Percentiles rank a stretch among this genome's conserved stretches.
Conservation (phyloP, 2,329 filamentous ascomycete species). For the Fusarium papillatum region DNA sequence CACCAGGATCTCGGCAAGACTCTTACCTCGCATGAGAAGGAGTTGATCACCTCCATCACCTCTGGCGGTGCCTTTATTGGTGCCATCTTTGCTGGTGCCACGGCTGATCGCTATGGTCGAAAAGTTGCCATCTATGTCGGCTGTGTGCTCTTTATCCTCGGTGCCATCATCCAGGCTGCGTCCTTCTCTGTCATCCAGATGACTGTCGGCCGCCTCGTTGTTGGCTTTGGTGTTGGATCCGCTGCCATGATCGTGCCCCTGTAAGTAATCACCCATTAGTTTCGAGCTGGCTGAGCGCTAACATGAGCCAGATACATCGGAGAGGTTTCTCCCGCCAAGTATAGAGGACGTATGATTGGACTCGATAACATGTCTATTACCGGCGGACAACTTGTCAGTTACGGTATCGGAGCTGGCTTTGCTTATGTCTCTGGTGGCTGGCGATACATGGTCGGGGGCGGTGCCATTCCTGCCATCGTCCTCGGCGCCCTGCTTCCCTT, state of each 20-base stretch:
- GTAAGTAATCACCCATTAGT: slow-evolving; percentile 14
- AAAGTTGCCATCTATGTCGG: slow-evolving; percentile 46
- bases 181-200: slow-evolving; percentile 45
- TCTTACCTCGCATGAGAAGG: slow-evolving; percentile 58
- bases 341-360: slow-evolving; percentile 62
- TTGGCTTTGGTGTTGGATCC: slow-evolving; percentile 63
- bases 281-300: background rate
- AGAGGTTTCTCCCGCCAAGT: slow-evolving; percentile 63
- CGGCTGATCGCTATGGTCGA: slow-evolving; percentile 43
- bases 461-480: slow-evolving; percentile 60
- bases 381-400: slow-evolving; percentile 56
- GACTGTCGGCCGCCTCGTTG: slow-evolving; percentile 54
- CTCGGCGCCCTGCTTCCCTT: slow-evolving; percentile 57
- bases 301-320: slow-evolving; percentile 56
- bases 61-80: slow-evolving; percentile 53
- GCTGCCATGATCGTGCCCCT: slow-evolving; percentile 60
- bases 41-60: slow-evolving; percentile 65
- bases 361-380: slow-evolving; percentile 63
- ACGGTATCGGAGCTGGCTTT: slow-evolving; percentile 56
- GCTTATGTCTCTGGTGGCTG: slow-evolving; percentile 58
- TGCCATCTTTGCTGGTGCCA: slow-evolving; percentile 43
- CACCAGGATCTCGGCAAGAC: slow-evolving; percentile 51
- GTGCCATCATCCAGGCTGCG: slow-evolving; percentile 43
- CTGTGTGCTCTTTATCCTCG: slow-evolving; percentile 42
- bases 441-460: slow-evolving; percentile 63